Conservation (phyloP, 2,329 filamentous ascomycete genomes). For the Dactylonectria macrodidyma region DNA sequence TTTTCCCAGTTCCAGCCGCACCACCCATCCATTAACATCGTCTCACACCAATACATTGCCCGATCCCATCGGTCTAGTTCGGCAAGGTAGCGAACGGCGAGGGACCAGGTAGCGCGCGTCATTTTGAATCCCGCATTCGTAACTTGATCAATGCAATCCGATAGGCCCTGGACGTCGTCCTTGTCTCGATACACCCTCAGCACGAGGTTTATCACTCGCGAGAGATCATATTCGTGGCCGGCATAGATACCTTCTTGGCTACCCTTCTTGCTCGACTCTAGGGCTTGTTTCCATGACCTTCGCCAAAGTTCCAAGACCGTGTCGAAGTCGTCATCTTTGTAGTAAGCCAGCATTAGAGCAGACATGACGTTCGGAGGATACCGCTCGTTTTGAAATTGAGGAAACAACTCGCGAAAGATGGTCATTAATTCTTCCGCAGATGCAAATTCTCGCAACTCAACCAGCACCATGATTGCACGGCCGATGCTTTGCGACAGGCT, state of each 20-base stretch:
- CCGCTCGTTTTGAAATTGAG: constrained; percentile 50
- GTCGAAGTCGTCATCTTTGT: constrained; percentile 69
- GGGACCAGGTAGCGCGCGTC: constrained; percentile 86
- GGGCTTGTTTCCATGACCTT: constrained; percentile 68
- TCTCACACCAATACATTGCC: constrained; percentile 83
- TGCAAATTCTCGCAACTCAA: constrained; percentile 60
- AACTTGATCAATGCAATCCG: constrained; percentile 68
- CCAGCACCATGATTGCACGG: constrained; percentile 53
- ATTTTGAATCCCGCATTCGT: constrained; percentile 78
- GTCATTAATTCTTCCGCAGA: constrained; percentile 71
- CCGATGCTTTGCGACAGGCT: constrained; percentile 50
- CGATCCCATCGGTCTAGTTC: constrained; percentile 70
- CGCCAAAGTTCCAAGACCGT: constrained; percentile 79
- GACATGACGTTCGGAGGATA: constrained; percentile 71
- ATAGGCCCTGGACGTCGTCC: constrained; percentile 62
- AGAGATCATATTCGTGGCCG: constrained; percentile 67
- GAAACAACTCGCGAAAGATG: constrained; percentile 63
- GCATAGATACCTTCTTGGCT: constrained; percentile 55
- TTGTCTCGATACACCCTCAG: constrained; percentile 59
- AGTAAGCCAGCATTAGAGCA: constrained; percentile 78
- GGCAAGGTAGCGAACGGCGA: constrained; percentile 78
- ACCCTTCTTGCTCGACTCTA: constrained; percentile 51
- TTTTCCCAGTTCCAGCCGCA: constrained; percentile 73
- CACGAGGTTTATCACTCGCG: constrained; percentile 65
- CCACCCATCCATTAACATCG: constrained; percentile 83